A percentile compares a stretch with the other conserved stretches of the same genome.
These are phyloP conservation scores for Coelastrella sp. DNA, from an alignment of 139 green algal genomes.

Conservation along the genomic window DNA sequence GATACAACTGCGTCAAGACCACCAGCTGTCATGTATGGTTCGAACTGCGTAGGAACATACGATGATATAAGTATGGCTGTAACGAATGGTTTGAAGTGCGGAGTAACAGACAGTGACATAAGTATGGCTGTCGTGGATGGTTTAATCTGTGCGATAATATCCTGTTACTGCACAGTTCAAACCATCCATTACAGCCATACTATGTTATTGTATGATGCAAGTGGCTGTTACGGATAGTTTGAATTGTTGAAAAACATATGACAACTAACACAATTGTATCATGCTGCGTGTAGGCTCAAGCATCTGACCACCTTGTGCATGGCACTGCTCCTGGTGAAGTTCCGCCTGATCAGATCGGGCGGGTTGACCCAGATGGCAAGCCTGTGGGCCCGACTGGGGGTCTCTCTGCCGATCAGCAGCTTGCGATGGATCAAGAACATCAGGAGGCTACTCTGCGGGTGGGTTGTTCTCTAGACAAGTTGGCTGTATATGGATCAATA, in stretches of 20 bases:
- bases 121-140: neutral
- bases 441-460: slow-evolving; percentile 50
- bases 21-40: too few relatives aligned
- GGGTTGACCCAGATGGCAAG: neutral
- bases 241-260: neutral
- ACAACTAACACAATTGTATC: neutral
- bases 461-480: neutral
- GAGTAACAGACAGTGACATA: neutral
- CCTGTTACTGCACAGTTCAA: neutral
- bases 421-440: slow-evolving; percentile 46
- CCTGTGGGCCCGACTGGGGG: neutral
- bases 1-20: too few relatives aligned
- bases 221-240: neutral
- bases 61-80: too few relatives aligned
- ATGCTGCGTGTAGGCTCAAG: neutral
- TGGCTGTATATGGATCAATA: neutral
- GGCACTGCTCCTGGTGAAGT: slow-evolving; percentile 1
- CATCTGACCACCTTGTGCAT: slow-evolving; percentile 14
- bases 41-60: too few relatives aligned
- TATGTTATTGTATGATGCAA: too few relatives aligned
- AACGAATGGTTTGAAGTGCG: too few relatives aligned
- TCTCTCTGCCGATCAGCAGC: neutral
- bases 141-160: neutral
- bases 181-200: neutral
- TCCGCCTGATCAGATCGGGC: neutral